A percentile compares a stretch with the other conserved stretches of the same genome.
Conservation (phyloP, 73 alveolate genomes). For the Paramecium caudatum region DNA sequence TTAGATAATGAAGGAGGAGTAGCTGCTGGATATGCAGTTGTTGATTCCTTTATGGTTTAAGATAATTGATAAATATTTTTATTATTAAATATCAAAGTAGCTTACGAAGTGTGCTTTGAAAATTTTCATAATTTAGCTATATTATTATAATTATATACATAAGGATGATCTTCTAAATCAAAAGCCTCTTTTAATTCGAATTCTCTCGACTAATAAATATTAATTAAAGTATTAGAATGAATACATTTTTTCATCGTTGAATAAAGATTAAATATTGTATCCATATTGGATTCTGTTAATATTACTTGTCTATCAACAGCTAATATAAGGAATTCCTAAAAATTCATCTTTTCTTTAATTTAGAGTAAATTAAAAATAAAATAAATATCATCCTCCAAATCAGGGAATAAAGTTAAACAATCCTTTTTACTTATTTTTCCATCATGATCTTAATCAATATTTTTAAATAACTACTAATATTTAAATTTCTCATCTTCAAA, state of each 20-base stretch:
- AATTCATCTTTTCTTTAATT: neutral
- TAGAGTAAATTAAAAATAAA: constrained; percentile 12
- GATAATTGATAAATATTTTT: constrained; percentile 7
- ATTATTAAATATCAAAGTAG: neutral
- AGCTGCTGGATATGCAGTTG: constrained; percentile 74
- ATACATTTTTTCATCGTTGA: neutral
- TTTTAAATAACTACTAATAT: neutral
- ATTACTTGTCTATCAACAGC: neutral
- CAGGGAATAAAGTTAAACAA: neutral
- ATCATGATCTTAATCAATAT: constrained; percentile 13
- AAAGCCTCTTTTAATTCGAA: constrained; percentile 6
- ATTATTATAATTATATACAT: no score
- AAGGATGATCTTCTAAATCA: neutral
- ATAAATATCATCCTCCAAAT: neutral
- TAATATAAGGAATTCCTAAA: neutral
- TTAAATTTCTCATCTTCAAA: constrained; percentile 2
- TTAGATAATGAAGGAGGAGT: constrained; percentile 78
- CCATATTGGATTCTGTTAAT: neutral
- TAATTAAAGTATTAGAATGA: neutral
- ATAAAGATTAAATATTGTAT: neutral
- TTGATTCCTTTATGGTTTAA: constrained; percentile 65
- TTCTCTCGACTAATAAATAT: neutral
- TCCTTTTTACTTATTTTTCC: neutral
- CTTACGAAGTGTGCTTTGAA: no score
- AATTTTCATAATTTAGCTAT: no score